Evolutionary conservation across 305 asterid genomes (phyloP).

Genomic region (Salvia sclarea): DNA sequence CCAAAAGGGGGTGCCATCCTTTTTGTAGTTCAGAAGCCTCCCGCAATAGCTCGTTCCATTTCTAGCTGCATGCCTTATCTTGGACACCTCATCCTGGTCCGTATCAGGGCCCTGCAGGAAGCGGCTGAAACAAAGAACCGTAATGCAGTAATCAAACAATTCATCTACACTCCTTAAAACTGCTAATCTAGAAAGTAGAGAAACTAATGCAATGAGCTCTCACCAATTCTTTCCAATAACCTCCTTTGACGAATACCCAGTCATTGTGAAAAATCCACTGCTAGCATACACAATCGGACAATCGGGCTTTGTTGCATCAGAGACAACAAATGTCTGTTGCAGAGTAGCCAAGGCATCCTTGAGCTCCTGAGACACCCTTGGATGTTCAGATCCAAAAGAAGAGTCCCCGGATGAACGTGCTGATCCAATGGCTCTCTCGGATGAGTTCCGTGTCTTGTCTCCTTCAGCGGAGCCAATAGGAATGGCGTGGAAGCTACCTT

Average conservation of each 20-base stretch:
- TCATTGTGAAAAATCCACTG: slow-evolving; percentile 86
- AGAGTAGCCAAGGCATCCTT: slow-evolving; percentile 87
- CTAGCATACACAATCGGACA: slow-evolving; percentile 93
- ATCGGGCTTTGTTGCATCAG: slow-evolving; percentile 95
- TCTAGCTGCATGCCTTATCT: slow-evolving; percentile 64
- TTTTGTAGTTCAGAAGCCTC: slow-evolving; percentile 93
- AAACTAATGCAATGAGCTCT: slow-evolving; percentile 32
- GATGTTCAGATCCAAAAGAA: slow-evolving; percentile 38
- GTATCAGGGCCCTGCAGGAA: slow-evolving; percentile 96
- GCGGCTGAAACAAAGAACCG: slow-evolving; percentile 72
- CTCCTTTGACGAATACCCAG: slow-evolving; percentile 88
- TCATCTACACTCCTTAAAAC: neutral
- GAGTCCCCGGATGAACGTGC: slow-evolving; percentile 65
- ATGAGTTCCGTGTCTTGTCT: slow-evolving; percentile 51
- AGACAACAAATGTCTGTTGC: slow-evolving; percentile 93
- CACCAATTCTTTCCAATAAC: slow-evolving; percentile 87
- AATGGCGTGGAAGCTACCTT: slow-evolving; percentile 56
- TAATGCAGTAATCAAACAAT: neutral
- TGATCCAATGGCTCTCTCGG: slow-evolving; percentile 51
- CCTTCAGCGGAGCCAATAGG: slow-evolving; percentile 45
- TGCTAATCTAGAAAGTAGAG: neutral
- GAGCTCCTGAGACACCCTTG: slow-evolving; percentile 92
- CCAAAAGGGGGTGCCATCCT: slow-evolving; percentile 97
- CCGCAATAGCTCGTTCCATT: slow-evolving; percentile 91
- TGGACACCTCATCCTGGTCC: slow-evolving; percentile 83